phyloP scores from a whole-genome alignment of 1,139 yeast species.

The Taiozyma onychis region DNA sequence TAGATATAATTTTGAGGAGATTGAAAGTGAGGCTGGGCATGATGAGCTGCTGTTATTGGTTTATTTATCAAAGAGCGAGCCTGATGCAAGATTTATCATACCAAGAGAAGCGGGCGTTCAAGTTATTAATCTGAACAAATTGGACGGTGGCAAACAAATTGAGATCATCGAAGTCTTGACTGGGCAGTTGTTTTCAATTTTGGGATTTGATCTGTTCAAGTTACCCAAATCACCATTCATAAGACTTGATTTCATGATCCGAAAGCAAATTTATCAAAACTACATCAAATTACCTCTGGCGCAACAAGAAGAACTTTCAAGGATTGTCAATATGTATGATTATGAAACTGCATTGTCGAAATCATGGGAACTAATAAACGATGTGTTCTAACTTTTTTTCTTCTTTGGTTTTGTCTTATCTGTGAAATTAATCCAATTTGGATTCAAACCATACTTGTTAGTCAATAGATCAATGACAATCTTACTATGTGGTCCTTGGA shows the following conservation, averaged over 20 bases:
- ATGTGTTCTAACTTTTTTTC: slow-evolving; percentile 26
- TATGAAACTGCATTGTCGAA: not conserved
- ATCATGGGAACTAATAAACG: slow-evolving; percentile 2
- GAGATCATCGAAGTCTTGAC: slow-evolving; percentile 2
- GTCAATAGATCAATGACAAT: slow-evolving; percentile 52
- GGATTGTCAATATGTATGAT: not conserved
- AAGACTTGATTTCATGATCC: slow-evolving; percentile 6
- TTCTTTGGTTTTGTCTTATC: slow-evolving; percentile 60
- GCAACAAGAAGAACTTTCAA: not conserved
- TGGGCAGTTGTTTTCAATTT: slow-evolving; percentile 1
- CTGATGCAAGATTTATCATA: not conserved
- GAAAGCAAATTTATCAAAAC: slow-evolving; percentile 3
- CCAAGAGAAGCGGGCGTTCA: slow-evolving; percentile 3
- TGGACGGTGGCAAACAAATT: not conserved
- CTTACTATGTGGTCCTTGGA: slow-evolving; percentile 86
- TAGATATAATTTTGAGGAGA: not conserved
- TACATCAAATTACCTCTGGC: not conserved
- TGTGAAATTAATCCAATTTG: slow-evolving; percentile 58
- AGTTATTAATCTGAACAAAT: not conserved
- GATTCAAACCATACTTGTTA: slow-evolving; percentile 59
- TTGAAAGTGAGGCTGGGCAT: not conserved
- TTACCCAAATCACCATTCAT: slow-evolving; percentile 8
- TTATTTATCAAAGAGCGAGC: not conserved
- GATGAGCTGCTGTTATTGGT: not conserved
- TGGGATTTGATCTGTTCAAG: slow-evolving; percentile 1